phyloP scores from a whole-genome alignment of 106 monocot species.

The Dioscorea zingiberensis region DNA sequence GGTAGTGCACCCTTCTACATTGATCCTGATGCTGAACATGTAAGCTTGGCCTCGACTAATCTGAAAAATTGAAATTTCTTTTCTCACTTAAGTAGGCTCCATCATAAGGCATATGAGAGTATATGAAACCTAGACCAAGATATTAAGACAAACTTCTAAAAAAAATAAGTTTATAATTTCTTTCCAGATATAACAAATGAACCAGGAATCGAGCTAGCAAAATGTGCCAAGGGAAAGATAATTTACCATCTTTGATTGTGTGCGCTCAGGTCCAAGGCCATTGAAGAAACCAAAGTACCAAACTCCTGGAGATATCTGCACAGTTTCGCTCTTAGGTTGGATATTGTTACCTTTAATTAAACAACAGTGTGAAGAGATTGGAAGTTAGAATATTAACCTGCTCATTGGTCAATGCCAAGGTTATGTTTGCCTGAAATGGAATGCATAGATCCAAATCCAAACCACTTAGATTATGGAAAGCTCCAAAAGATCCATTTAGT shows the following conservation, averaged over 20 bases:
- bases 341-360: neutral
- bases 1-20: constrained; percentile 49
- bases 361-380: neutral
- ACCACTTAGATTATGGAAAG: constrained; percentile 15
- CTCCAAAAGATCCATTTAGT: constrained; percentile 31
- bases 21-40: constrained; percentile 40
- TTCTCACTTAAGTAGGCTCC: neutral
- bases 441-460: constrained; percentile 39
- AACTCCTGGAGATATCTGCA: constrained; percentile 71
- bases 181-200: too few relatives aligned
- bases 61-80: constrained; percentile 27
- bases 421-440: constrained; percentile 54
- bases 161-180: too few relatives aligned
- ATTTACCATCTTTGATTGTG: constrained; percentile 88
- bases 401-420: constrained; percentile 43
- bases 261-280: constrained; percentile 79
- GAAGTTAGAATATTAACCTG: constrained; percentile 27
- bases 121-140: too few relatives aligned
- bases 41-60: constrained; percentile 68
- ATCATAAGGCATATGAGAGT: neutral
- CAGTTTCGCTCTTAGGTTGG: constrained; percentile 2
- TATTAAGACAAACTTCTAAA: too few relatives aligned
- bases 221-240: neutral
- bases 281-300: constrained; percentile 95
- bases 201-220: neutral